Conservation (phyloP, 2,329 filamentous ascomycete genomes). For the Dichotomopilus funicola region DNA sequence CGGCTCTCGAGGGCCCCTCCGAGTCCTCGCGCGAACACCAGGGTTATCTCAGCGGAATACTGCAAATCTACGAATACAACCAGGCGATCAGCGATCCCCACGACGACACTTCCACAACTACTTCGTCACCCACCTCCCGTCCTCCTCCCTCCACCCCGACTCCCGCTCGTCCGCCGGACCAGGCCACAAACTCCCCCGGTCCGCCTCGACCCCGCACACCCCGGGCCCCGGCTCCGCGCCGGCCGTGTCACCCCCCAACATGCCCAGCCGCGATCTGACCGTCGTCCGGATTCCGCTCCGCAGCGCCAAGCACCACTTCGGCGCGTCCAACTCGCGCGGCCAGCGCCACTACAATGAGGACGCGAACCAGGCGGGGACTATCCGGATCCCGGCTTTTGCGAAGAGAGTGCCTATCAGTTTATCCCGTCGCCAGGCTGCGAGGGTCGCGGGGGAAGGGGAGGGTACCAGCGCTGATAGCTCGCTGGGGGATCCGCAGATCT, state of each 20-base stretch:
- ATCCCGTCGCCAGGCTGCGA: slow-evolving; percentile 38
- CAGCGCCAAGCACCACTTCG: slow-evolving; percentile 94
- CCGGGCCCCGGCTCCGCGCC: slow-evolving; percentile 48
- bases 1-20: slow-evolving; percentile 12
- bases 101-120: slow-evolving; percentile 78
- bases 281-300: slow-evolving; percentile 91
- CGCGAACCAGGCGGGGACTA: slow-evolving; percentile 85
- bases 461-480: slow-evolving; percentile 67
- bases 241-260: slow-evolving; percentile 52
- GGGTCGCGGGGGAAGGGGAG: slow-evolving; percentile 52
- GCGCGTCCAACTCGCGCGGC: slow-evolving; percentile 70
- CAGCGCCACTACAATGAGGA: slow-evolving; percentile 90
- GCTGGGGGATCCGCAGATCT: slow-evolving; percentile 87
- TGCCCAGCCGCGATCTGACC: slow-evolving; percentile 68
- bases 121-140: slow-evolving; percentile 93
- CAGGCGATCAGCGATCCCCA: slow-evolving; percentile 5
- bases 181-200: slow-evolving; percentile 80
- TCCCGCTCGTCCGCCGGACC: slow-evolving; percentile 56
- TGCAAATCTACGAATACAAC: background rate
- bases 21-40: slow-evolving; percentile 5
- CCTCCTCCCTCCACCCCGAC: slow-evolving; percentile 87
- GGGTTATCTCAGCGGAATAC: slow-evolving; percentile 3
- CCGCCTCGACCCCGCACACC: slow-evolving; percentile 74
- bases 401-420: slow-evolving; percentile 66
- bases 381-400: slow-evolving; percentile 89